phyloP scores from a whole-genome alignment of 2,329 filamentous ascomycete species.

The Hymenoscyphus linearis region DNA sequence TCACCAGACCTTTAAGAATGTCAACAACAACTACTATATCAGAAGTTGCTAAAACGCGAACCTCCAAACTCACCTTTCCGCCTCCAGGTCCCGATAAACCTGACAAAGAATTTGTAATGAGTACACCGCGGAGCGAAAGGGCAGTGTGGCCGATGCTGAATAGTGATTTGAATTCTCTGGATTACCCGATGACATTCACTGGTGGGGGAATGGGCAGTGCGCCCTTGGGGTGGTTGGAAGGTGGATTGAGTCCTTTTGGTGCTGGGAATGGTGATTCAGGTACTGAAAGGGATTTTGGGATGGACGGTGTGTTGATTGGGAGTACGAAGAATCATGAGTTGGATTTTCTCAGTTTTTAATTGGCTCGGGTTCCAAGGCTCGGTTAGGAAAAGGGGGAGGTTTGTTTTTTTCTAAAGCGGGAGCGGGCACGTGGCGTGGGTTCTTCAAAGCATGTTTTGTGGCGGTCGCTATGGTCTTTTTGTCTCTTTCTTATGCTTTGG shows the following conservation, averaged over 20 bases:
- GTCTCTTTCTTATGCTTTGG: background rate
- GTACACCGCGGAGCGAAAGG: conserved; percentile 12
- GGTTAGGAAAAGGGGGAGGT: background rate
- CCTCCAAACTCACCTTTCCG: background rate
- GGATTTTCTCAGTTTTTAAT: conserved; percentile 38
- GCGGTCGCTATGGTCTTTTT: background rate
- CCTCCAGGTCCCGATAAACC: background rate
- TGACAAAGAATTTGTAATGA: conserved; percentile 14
- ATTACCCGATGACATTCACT: conserved; percentile 17
- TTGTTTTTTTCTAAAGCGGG: background rate
- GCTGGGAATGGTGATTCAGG: background rate
- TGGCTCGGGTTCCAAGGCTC: background rate
- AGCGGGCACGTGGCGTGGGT: background rate
- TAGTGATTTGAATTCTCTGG: conserved; percentile 12
- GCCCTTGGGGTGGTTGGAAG: conserved; percentile 7
- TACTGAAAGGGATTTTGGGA: background rate
- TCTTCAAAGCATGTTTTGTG: background rate
- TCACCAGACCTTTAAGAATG: conserved; percentile 3
- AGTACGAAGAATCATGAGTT: conserved; percentile 34
- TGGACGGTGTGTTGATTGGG: conserved; percentile 2
- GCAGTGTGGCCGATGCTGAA: conserved; percentile 14
- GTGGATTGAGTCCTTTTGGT: conserved; percentile 3
- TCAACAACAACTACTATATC: background rate
- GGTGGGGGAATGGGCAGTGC: background rate
- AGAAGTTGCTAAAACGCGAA: background rate